Evolutionary conservation across 2,329 filamentous ascomycete genomes (phyloP).

Genomic region (Xylaria arbuscula): DNA sequence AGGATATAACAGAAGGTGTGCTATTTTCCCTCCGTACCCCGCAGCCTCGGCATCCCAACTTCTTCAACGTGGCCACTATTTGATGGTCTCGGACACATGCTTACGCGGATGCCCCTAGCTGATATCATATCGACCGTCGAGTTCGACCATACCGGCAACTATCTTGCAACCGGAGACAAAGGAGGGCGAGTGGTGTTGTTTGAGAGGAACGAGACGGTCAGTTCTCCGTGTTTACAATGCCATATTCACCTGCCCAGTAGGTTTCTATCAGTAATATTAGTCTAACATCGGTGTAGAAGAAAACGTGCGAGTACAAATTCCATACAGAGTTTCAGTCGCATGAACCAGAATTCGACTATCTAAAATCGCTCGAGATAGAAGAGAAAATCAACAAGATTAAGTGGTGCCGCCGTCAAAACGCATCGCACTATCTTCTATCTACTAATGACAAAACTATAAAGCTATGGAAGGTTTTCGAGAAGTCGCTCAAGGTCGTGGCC

Average conservation of each 20-base stretch:
- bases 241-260: not conserved
- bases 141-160: constrained; percentile 91
- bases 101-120: constrained; percentile 59
- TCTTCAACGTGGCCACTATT: not conserved
- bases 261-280: not conserved
- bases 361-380: constrained; percentile 99
- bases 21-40: constrained; percentile 2
- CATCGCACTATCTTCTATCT: constrained; percentile 96
- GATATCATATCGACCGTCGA: constrained; percentile 94
- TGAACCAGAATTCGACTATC: constrained; percentile 98
- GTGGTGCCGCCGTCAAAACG: constrained; percentile 98
- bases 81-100: not conserved
- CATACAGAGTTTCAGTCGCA: constrained; percentile 99
- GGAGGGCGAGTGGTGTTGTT: constrained; percentile 87
- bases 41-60: not conserved
- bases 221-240: constrained; percentile 47
- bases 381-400: constrained; percentile 99
- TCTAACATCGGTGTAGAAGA: constrained; percentile 74
- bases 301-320: constrained; percentile 99
- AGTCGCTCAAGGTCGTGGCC: constrained; percentile 97
- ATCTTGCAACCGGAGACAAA: constrained; percentile 90
- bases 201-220: constrained; percentile 94
- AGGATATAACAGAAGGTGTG: constrained; percentile 96
- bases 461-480: constrained; percentile 99
- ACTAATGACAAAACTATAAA: constrained; percentile 99